Evolutionary conservation across 345 rosid species (phyloP), one percentile per base, ranked within the genome.

Genomic region (Geranium brycei): DNA sequence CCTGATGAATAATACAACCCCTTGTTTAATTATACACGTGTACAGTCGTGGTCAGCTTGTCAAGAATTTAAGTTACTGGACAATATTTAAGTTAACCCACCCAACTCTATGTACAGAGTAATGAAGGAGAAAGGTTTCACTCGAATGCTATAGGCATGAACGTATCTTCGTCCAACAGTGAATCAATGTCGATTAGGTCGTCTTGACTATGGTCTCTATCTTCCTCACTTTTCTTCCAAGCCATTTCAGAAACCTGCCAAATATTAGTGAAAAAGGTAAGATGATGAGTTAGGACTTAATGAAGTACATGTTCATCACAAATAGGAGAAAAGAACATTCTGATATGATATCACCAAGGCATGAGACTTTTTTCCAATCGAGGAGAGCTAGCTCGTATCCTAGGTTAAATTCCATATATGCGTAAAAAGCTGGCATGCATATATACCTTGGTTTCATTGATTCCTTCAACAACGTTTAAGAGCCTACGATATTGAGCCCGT

Each of bases 401-500:
- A 47, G 11, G 53, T 47, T 47, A 47, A 6, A 47, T 47, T 10
- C 47, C 6, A 47, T n/a, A 19, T 4, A 23, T 41, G 59, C 19
- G n/a, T 57, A 15, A 3, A 18, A 47, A 47, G 53, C 53, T 35
- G 7, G 28, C 0, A 31, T 53, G n/a, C 35, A 17, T 23, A 23
- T 23, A 2, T 78, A 87, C 97, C 96, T 86, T 82, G 19, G 74
- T 76, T 73, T 83, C 89, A 51, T 85, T 88, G 66, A 80, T 63
- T 57, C 84, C 88, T 69, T 87, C 95, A 16, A 79, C 89, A 51
- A 85, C 89, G 7, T 76, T 89, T 55, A 91, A 80, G 76, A 91
- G 78, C 74, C 96, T 84, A 41, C 95, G 81, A 75, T 91, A 91
- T 67, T 89, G 98, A 63, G 87, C 95, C 19, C 95, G 82, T 23